phyloP scores from a whole-genome alignment of 805 yeast species.

The Cyberlindnera euphorbiae region DNA sequence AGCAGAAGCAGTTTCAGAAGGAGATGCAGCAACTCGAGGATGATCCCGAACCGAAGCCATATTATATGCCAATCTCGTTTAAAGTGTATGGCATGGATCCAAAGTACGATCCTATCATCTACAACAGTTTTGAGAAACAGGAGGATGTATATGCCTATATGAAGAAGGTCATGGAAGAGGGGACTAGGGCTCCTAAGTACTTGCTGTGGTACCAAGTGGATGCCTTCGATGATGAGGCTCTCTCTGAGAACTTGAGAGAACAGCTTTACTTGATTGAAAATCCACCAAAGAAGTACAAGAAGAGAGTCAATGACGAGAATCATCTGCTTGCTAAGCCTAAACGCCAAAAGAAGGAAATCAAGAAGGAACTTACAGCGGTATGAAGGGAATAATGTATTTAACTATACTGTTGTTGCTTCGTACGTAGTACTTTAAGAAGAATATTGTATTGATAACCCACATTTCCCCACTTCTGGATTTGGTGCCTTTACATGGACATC shows the following conservation, averaged over 20 bases:
- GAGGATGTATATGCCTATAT: slow-evolving; percentile 56
- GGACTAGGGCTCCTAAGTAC: slow-evolving; percentile 55
- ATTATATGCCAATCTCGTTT: slow-evolving; percentile 60
- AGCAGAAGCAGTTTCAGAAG: slow-evolving; percentile 7
- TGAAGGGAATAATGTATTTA: neutral
- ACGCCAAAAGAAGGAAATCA: slow-evolving; percentile 11
- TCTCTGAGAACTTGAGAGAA: slow-evolving; percentile 60
- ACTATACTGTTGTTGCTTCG: too few species aligned
- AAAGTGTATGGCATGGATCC: slow-evolving; percentile 61
- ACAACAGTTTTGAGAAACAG: slow-evolving; percentile 56
- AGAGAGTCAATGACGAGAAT: slow-evolving; percentile 17
- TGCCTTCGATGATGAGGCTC: slow-evolving; percentile 60
- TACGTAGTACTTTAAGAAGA: slow-evolving; percentile 46
- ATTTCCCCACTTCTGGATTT: slow-evolving; percentile 42
- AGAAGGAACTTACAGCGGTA: neutral
- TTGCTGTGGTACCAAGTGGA: slow-evolving; percentile 83
- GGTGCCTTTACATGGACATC: slow-evolving; percentile 41
- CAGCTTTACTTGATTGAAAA: slow-evolving; percentile 53
- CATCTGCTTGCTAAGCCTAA: slow-evolving; percentile 12
- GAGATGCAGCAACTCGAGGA: slow-evolving; percentile 7
- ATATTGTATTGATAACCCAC: slow-evolving; percentile 61
- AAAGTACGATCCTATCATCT: slow-evolving; percentile 57
- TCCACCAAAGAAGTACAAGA: slow-evolving; percentile 33
- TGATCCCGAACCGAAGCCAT: slow-evolving; percentile 33
- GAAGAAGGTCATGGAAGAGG: slow-evolving; percentile 54